Percentiles rank a stretch among this genome's conserved stretches.
These are phyloP conservation scores for Syzygium oleosum DNA, from an alignment of 345 rosid genomes.

Conservation along the genomic window DNA sequence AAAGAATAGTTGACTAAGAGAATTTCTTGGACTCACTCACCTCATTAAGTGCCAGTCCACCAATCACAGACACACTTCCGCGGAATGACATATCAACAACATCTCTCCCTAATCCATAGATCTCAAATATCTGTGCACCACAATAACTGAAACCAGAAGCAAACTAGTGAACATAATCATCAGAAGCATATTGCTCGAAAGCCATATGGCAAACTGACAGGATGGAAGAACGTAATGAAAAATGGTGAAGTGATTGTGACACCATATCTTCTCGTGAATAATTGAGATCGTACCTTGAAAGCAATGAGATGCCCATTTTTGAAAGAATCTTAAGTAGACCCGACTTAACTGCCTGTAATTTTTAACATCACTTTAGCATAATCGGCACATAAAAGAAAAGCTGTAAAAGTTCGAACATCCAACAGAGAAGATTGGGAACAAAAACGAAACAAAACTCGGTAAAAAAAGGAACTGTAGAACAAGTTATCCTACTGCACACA, in stretches of 20 bases:
- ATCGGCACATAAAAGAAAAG: neutral
- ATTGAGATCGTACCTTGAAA: constrained; percentile 60
- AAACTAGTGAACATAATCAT: constrained; percentile 14
- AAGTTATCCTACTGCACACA: neutral
- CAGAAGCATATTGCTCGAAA: neutral
- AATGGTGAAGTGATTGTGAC: neutral
- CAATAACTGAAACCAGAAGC: constrained; percentile 60
- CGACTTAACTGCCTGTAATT: constrained; percentile 75
- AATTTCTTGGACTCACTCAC: constrained; percentile 22
- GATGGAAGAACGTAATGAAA: neutral
- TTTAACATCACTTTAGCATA: constrained; percentile 13
- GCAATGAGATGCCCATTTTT: constrained; percentile 98
- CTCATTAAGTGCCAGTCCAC: constrained; percentile 93
- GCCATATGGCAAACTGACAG: neutral
- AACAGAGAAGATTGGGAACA: neutral
- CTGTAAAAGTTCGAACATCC: neutral
- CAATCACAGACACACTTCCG: constrained; percentile 79
- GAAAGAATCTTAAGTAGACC: constrained; percentile 96
- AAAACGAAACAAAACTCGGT: neutral
- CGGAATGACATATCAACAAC: constrained; percentile 78
- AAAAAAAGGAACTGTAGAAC: neutral
- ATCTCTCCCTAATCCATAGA: constrained; percentile 88
- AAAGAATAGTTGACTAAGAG: neutral
- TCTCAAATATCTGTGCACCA: constrained; percentile 98
- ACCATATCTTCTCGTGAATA: neutral